Base-by-base conservation (phyloP, 2,329 filamentous ascomycete genomes). In the Leptographium procerum region DNA sequence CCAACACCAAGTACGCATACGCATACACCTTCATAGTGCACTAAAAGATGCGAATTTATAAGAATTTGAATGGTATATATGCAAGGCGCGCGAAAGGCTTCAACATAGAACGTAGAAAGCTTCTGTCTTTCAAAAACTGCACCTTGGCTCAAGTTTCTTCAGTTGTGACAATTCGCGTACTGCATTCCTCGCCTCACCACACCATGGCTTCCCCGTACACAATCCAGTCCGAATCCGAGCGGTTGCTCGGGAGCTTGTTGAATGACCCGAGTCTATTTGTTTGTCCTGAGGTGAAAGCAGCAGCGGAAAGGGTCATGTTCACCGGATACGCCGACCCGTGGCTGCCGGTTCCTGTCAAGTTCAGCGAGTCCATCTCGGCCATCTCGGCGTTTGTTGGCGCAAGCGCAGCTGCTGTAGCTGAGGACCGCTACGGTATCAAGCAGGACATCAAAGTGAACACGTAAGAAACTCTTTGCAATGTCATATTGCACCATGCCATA, bases 341-440 rank as follows among this genome's bases (percentile, higher is more conserved):
- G 29, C 48, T 59, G 22, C 58, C 58, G 22, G 51, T 57, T 29
- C 58, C 58, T 10, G 16, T 60, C 31, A 55, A 54, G 43, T 55
- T 55, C 34, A 51, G 40, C 50, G 55, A 60, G 51, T 34, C 48
- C 14, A 54, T 52, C 19, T 43, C 58, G 6, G 55, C 58, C 22
- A 56, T 57, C 16, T 55, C 51, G 66, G 66, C 59, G 65, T 40
- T 40, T 26, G 52, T 54, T 16, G 52, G 3, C 10, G 33, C 52
- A 8, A 53, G 29, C 51, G 51, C 51, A 22, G 51, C 31, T 53
- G 51, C 65, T 54, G 62, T 68, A 40, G 63, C 66, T 62, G 64
- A 66, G 59, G 40, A 75, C 70, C 85, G 87, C 75, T 74, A 69
- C 66, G 83, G 77, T 4, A 34, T 55, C 24, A 50, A 34, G n/a